A percentile compares a stretch with the other conserved stretches of the same genome.
phyloP scores from a whole-genome alignment of 371 early-diverging fungal species.

The Choanephora cucurbitarum region DNA sequence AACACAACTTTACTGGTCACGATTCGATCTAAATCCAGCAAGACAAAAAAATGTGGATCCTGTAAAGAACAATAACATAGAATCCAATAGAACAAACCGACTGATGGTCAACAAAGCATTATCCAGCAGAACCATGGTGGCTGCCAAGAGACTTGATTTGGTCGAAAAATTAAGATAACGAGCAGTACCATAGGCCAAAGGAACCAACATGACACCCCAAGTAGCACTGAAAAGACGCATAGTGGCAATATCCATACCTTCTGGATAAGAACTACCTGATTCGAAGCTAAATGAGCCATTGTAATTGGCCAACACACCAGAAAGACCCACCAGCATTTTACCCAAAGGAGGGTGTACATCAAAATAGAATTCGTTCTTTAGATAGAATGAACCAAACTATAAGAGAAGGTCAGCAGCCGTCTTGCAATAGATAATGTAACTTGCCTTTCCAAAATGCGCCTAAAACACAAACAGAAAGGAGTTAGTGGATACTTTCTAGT shows the following conservation, averaged over 20 bases:
- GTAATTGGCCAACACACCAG: conserved; percentile 89
- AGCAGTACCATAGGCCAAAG: conserved; percentile 92
- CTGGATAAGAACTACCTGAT: conserved; percentile 86
- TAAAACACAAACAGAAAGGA: conserved; percentile 32
- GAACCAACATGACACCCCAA: conserved; percentile 93
- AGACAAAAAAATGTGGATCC: conserved; percentile 77
- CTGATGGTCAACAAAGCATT: conserved; percentile 87
- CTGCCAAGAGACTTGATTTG: conserved; percentile 68
- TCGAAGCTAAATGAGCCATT: conserved; percentile 92
- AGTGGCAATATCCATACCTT: conserved; percentile 76
- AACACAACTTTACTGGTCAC: conserved; percentile 48
- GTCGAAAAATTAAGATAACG: conserved; percentile 70
- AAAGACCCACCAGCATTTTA: conserved; percentile 96
- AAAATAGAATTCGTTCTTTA: conserved; percentile 93
- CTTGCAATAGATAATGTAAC: background rate
- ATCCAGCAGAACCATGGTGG: conserved; percentile 79
- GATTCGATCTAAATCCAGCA: conserved; percentile 65
- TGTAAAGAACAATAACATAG: conserved; percentile 96
- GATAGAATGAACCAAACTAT: conserved; percentile 89
- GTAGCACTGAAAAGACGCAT: conserved; percentile 92
- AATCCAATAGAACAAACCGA: conserved; percentile 98
- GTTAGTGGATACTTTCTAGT: background rate
- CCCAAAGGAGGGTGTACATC: conserved; percentile 99
- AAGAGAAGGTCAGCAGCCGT: background rate
- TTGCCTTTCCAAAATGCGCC: conserved; percentile 91